Evolutionary conservation across 2,329 filamentous ascomycete species (phyloP).

Genomic region (Emmonsia crescens): DNA sequence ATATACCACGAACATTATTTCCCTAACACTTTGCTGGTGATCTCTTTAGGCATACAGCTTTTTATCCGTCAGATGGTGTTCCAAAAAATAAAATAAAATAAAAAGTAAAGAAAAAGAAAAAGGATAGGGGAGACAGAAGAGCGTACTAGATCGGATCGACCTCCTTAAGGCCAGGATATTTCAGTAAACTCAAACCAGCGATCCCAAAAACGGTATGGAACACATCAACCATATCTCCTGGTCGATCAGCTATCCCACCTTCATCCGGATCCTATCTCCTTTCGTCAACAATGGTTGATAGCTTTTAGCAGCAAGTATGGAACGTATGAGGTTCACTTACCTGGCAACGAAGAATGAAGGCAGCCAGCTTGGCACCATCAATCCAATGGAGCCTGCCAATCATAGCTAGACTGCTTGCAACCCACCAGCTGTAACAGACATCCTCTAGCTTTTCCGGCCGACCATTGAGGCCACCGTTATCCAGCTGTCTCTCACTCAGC

Average conservation of each 20-base stretch:
- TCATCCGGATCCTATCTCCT: slow-evolving; percentile 54
- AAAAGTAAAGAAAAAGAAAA: background rate
- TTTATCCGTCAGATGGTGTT: slow-evolving; percentile 8
- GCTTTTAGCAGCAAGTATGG: background rate
- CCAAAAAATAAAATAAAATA: slow-evolving; percentile 14
- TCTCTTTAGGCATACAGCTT: slow-evolving; percentile 61
- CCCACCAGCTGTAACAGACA: slow-evolving; percentile 99
- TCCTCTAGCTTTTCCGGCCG: slow-evolving; percentile 92
- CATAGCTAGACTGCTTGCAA: slow-evolving; percentile 82
- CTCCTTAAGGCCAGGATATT: slow-evolving; percentile 62
- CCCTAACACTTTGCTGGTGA: slow-evolving; percentile 49
- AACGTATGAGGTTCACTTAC: slow-evolving; percentile 24
- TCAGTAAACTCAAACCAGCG: slow-evolving; percentile 74
- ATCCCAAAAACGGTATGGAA: slow-evolving; percentile 90
- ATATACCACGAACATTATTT: slow-evolving; percentile 20
- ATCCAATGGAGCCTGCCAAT: slow-evolving; percentile 87
- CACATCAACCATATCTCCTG: slow-evolving; percentile 91
- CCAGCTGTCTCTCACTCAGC: slow-evolving; percentile 85
- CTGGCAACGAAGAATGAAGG: slow-evolving; percentile 81
- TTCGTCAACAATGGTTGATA: slow-evolving; percentile 13
- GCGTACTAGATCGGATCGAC: slow-evolving; percentile 79
- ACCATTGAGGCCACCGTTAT: slow-evolving; percentile 82
- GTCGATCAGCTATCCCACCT: slow-evolving; percentile 81
- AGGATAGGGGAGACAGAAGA: slow-evolving; percentile 7
- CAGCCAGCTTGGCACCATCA: slow-evolving; percentile 63